A percentile compares a stretch with the other conserved stretches of the same genome.
Conservation (phyloP, 208 protist genomes). For the Wallacemonas rigidus region DNA sequence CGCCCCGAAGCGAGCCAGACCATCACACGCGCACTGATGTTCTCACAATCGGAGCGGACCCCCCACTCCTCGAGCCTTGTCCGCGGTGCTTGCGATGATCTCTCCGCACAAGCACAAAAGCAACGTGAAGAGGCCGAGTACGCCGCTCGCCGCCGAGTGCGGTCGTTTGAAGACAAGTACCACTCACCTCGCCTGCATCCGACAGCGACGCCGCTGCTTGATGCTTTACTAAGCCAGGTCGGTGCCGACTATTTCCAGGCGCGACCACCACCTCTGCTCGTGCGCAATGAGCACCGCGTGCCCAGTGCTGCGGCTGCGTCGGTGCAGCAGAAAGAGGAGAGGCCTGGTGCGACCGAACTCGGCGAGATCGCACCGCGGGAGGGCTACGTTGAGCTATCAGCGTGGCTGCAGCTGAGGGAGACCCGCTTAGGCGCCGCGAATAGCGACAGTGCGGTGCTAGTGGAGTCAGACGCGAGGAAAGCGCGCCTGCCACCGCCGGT, state of each 20-base stretch:
- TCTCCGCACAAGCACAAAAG: neutral
- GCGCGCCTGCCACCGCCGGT: no score
- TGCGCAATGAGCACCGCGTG: neutral
- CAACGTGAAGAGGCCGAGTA: neutral
- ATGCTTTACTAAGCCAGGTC: conserved; percentile 3
- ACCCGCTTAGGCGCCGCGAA: neutral
- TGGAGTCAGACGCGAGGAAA: no score
- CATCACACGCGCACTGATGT: no score
- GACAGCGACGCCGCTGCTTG: neutral
- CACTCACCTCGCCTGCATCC: conserved; percentile 2
- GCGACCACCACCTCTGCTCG: neutral
- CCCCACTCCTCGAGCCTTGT: neutral
- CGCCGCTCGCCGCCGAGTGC: neutral
- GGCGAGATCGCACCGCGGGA: neutral
- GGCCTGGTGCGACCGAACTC: no score
- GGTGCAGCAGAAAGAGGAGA: no score
- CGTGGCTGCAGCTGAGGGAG: neutral
- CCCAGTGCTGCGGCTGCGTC: no score
- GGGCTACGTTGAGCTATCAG: neutral
- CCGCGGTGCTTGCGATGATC: neutral
- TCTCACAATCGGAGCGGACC: no score
- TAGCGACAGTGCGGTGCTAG: neutral
- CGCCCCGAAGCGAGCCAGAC: no score
- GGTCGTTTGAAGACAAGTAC: conserved; percentile 14
- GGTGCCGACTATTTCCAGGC: conserved; percentile 5